These are phyloP conservation scores for Mycena sanguinolenta DNA, from an alignment of 768 basidiomycete genomes.

Conservation along the genomic window DNA sequence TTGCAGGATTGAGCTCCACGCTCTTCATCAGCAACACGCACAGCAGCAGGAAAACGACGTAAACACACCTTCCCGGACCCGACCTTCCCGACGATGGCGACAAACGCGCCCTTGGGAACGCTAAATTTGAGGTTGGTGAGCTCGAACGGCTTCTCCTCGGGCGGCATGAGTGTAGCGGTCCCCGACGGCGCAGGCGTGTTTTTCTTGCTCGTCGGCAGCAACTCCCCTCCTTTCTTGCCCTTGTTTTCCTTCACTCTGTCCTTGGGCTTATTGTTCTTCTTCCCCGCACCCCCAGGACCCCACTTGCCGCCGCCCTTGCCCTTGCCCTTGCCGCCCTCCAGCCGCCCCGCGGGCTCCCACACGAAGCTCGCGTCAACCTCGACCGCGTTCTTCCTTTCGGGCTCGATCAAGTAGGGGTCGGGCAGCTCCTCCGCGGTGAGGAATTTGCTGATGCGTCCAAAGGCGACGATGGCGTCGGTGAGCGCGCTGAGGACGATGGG, in stretches of 20 bases:
- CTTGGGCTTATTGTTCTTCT: too few species aligned
- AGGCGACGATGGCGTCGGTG: conserved; percentile 64
- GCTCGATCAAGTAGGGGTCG: conserved; percentile 60
- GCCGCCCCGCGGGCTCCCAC: conserved; percentile 60
- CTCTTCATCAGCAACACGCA: too few species aligned
- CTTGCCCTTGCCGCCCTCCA: conserved; percentile 30
- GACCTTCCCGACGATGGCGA: conserved; percentile 82
- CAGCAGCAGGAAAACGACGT: too few species aligned
- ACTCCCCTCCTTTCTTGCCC: conserved; percentile 40
- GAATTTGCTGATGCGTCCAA: conserved; percentile 62
- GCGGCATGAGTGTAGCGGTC: conserved; percentile 35
- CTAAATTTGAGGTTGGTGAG: conserved; percentile 60
- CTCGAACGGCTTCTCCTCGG: conserved; percentile 62
- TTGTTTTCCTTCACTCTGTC: conserved; percentile 40
- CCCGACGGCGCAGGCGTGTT: conserved; percentile 21
- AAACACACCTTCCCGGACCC: conserved; percentile 75
- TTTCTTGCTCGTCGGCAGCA: conserved; percentile 40
- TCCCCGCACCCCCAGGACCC: too few species aligned
- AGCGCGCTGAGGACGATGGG: conserved; percentile 66
- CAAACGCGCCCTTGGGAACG: conserved; percentile 68
- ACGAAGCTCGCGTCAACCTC: conserved; percentile 64
- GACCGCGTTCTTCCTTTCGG: conserved; percentile 54
- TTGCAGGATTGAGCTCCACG: conserved; percentile 68
- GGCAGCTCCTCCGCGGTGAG: conserved; percentile 68
- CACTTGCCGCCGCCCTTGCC: conserved; percentile 22